These are phyloP conservation scores for Phialemonium atrogriseum DNA, from an alignment of 2,329 filamentous ascomycete genomes.

Conservation along the genomic window DNA sequence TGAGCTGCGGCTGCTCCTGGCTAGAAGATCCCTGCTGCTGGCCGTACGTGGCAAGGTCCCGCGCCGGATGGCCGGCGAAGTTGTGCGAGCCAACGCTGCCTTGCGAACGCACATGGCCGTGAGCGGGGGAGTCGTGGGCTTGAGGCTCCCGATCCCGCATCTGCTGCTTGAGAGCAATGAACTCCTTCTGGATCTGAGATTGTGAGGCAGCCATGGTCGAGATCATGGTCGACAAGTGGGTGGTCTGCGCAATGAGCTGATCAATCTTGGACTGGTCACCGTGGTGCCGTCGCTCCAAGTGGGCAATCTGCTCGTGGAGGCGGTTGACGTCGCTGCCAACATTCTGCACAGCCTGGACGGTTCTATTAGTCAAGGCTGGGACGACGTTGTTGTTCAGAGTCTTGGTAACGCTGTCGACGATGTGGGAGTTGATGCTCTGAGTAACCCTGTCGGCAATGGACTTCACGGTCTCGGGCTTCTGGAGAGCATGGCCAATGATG, in stretches of 20 bases:
- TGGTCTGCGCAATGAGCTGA: slow-evolving; percentile 60
- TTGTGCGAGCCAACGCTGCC: slow-evolving; percentile 12
- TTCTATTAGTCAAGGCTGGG: slow-evolving; percentile 57
- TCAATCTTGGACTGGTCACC: slow-evolving; percentile 59
- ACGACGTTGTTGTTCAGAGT: slow-evolving; percentile 56
- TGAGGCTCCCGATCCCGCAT: slow-evolving; percentile 13
- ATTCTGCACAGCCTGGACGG: slow-evolving; percentile 58
- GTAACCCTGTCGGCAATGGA: slow-evolving; percentile 65
- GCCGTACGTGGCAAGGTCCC: slow-evolving; percentile 11
- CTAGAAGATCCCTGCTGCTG: slow-evolving; percentile 12
- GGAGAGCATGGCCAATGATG: slow-evolving; percentile 58
- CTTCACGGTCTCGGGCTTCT: slow-evolving; percentile 65
- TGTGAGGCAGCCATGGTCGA: slow-evolving; percentile 62
- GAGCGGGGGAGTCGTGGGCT: slow-evolving; percentile 1
- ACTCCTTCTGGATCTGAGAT: slow-evolving; percentile 57
- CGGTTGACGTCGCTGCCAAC: slow-evolving; percentile 62
- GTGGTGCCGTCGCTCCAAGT: slow-evolving; percentile 41
- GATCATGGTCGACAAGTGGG: slow-evolving; percentile 59
- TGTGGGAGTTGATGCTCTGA: slow-evolving; percentile 53
- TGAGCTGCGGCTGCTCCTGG: slow-evolving; percentile 14
- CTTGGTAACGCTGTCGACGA: slow-evolving; percentile 61
- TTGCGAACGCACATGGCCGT: slow-evolving; percentile 10
- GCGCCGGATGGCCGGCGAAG: slow-evolving; percentile 7
- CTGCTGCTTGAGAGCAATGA: slow-evolving; percentile 35
- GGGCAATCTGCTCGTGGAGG: slow-evolving; percentile 40